Evolutionary conservation across 225 moss, liverwort and hornwort species (phyloP), one percentile per base, ranked within the genome.

Genomic region (Climacium dendroides): DNA sequence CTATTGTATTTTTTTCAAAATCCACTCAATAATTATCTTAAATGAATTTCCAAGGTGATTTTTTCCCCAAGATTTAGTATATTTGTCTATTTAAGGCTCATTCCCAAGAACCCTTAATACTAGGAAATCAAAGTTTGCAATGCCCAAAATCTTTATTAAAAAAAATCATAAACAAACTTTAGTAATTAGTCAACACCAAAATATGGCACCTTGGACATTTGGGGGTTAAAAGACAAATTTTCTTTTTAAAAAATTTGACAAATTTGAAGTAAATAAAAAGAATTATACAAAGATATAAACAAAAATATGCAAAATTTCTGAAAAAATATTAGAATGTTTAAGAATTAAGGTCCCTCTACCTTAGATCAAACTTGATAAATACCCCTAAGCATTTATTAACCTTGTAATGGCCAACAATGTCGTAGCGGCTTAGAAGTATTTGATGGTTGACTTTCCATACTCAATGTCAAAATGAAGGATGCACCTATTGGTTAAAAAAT

Each of bases 381-480:
- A n/a, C n/a, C n/a, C n/a, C n/a, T n/a, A n/a, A n/a, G n/a, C n/a
- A n/a, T n/a, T 71, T 28, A 16, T 16, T 43, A 45, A 43, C 14
- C 29, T 47, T 29, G 4, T 15, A 18, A 67, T 22, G 37, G 23
- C 23, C n/a, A n/a, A 7, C 3, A 0, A 0, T 1, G 0, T 22
- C 2, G 0, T 2, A 0, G 0, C 1, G 0, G 1, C 7, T 23
- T 37, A 37, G 13, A 39, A 39, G 24, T 39, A 1, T 39, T 1
- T 11, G 3, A 69, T 39, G 15, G 25, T 24, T 39, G 39, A 39
- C 70, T 70, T 41, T 41, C 9, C 9, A 70, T 15, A 70, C 11
- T 25, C 70, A 41, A 1, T 70, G 3, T 26, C 26, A 9, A 69
- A 24, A 39, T 7, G 5, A 25, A 69, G 24, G 4, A 41, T 25